Percentiles rank a stretch among this genome's conserved stretches.
These are phyloP conservation scores for Cryptococcus sp. DNA, from an alignment of 1,284 basidiomycete species.

Conservation along the genomic window DNA sequence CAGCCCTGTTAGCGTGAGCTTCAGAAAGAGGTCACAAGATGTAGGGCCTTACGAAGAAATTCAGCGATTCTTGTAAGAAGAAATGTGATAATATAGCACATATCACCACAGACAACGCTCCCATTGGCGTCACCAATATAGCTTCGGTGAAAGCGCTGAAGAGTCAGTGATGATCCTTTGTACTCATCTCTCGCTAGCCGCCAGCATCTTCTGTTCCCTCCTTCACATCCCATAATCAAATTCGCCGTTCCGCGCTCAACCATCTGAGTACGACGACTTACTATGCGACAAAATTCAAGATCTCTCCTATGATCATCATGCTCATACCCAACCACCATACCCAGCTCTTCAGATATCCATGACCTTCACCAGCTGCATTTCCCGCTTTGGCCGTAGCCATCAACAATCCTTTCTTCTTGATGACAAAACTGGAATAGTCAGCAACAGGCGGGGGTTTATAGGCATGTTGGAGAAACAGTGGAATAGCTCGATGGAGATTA, in stretches of 20 bases:
- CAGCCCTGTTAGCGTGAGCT: slow-evolving; percentile 56
- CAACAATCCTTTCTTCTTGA: slow-evolving; percentile 90
- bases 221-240: neutral
- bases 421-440: slow-evolving; percentile 40
- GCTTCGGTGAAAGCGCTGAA: slow-evolving; percentile 39
- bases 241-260: neutral
- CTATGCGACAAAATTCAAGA: slow-evolving; percentile 49
- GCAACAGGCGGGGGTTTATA: too few species aligned
- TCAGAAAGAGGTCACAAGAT: neutral
- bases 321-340: slow-evolving; percentile 73
- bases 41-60: slow-evolving; percentile 57
- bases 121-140: slow-evolving; percentile 62
- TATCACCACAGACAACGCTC: slow-evolving; percentile 91
- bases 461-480: too few species aligned
- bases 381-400: slow-evolving; percentile 53
- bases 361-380: slow-evolving; percentile 77
- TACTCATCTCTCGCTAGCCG: neutral
- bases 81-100: slow-evolving; percentile 90
- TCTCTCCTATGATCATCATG: slow-evolving; percentile 47
- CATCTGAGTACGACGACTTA: slow-evolving; percentile 6
- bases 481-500: too few species aligned
- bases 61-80: slow-evolving; percentile 86
- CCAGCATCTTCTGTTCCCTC: neutral
- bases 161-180: neutral
- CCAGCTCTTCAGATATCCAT: slow-evolving; percentile 76